Evolutionary conservation across 2,329 filamentous ascomycete species (phyloP), one percentile per base, ranked within the genome.

Genomic region (Colletotrichum orchidophilum): DNA sequence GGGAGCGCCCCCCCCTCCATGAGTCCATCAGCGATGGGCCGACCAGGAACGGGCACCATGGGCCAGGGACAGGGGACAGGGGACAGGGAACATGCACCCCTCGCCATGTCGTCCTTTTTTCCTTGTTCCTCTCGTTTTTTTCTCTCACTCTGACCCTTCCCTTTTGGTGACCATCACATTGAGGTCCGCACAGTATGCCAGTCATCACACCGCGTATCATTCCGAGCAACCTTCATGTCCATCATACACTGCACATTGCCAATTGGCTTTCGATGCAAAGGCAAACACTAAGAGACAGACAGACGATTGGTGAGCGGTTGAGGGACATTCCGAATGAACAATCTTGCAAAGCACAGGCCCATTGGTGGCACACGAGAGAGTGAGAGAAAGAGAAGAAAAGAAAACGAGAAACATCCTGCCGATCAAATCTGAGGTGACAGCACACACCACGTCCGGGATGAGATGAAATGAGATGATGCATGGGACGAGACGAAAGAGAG

Each of bases 391-490:
- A n/a, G 39, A 46, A n/a, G 39, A n/a, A 46, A 46, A 46, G 18
- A 6, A 46, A 29, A 46, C 26, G 18, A 35, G 13, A 29, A 29
- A 18, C 24, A n/a, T 5, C 35, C 24, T 59, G 29, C 54, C 46
- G 55, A 39, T 31, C 63, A 50, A 46, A 66, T 54, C 31, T 31
- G 33, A 54, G 31, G 46, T 66, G 46, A 13, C 24, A 31, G 31
- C 29, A 27, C 59, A 39, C 39, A 46, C 39, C 39, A 46, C 18
- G 18, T 46, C 39, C 15, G 39, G n/a, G 53, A 65, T 61, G 55
- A 42, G 63, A 70, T 53, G 63, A 70, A 58, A 70, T 62, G 63
- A 46, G 62, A 50, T 21, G 67, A 42, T 52, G 50, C 63, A 70
- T 70, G 52, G 57, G 63, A 67, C 46, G 61, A 46, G 52, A 63